Base-by-base conservation (phyloP, 1,284 basidiomycete species). In the Entoloma clypeatum region DNA sequence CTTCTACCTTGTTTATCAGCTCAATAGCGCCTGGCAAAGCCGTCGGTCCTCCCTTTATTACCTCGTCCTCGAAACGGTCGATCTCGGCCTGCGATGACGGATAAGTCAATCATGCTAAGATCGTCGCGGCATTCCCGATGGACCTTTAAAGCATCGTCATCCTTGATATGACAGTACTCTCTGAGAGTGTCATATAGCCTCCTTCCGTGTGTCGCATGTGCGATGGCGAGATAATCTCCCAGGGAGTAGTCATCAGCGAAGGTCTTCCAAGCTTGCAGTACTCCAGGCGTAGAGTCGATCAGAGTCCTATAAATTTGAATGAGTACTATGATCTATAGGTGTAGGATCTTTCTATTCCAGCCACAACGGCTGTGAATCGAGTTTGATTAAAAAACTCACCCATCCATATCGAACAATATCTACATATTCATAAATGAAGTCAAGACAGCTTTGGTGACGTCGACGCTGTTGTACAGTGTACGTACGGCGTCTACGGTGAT, bases 401-500 rank as follows among this genome's bases (percentile, higher is more conserved):
- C 81, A 55, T 84, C 81, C 70, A 83, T 75, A 60, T 84, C 81
- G 53, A 84, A 84, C 29, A 84, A 65, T 49, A 83, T 70, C 80
- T 71, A 52, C 18, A 17, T 14, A 17, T n/a, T 19, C 19, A 13
- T 14, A 18, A 14, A 10, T 25, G 35, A 17, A 29, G 42, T 71
- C 50, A 32, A 47, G 11, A 11, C 48, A 47, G n/a, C n/a, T n/a
- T n/a, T n/a, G n/a, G n/a, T n/a, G n/a, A n/a, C 45, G 50, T 10
- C 37, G 23, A 41, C 49, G 26, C n/a, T 42, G 27, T 30, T 24
- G 25, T 28, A 29, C 11, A 31, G 27, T 7, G 27, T 17, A 66
- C 73, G 49, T 50, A 76, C 75, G 41, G 72, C 74, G 58, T 76
- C 72, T n/a, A 74, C 73, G 38, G 57, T 55, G 42, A 75, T 56